Conservation (phyloP, 495 filamentous ascomycete species). For the Aspergillus mulundensis region DNA sequence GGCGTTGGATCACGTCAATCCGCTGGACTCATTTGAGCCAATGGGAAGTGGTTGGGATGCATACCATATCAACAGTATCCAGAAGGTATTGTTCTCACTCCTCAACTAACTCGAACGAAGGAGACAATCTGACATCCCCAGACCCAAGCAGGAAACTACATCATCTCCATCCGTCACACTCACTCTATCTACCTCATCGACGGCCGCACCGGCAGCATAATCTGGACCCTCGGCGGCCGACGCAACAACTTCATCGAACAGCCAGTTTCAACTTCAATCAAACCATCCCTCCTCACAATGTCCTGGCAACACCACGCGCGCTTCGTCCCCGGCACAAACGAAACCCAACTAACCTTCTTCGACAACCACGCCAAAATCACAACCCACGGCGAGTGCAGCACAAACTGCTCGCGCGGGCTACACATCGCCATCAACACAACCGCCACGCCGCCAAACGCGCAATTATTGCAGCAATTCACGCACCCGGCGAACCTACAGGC, state of each 20-base stretch:
- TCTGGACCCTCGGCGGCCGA: slow-evolving; percentile 47
- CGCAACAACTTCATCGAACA: slow-evolving; percentile 18
- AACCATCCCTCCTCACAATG: slow-evolving; percentile 13
- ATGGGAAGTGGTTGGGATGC: slow-evolving; percentile 20
- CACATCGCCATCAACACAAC: slow-evolving; percentile 19
- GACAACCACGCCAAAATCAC: slow-evolving; percentile 21
- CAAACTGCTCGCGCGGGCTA: slow-evolving; percentile 22
- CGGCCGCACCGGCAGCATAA: slow-evolving; percentile 44
- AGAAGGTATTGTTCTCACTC: slow-evolving; percentile 14
- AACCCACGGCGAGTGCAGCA: slow-evolving; percentile 14
- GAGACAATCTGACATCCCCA: neutral
- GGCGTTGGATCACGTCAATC: slow-evolving; percentile 23
- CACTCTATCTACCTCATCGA: slow-evolving; percentile 47
- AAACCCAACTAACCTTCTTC: slow-evolving; percentile 19
- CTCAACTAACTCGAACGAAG: neutral
- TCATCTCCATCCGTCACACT: slow-evolving; percentile 49
- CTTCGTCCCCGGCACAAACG: slow-evolving; percentile 20
- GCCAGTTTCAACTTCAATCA: neutral
- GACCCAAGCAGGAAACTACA: slow-evolving; percentile 40
- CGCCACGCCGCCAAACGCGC: slow-evolving; percentile 15
- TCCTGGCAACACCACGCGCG: slow-evolving; percentile 22
- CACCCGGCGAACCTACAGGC: slow-evolving; percentile 18
- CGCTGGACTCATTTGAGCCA: slow-evolving; percentile 16
- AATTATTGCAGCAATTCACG: slow-evolving; percentile 13
- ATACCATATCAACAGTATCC: slow-evolving; percentile 27